Evolutionary conservation across 1,284 basidiomycete species (phyloP), one percentile per base, ranked within the genome.

Genomic region (Anthracocystis panici-leucophaei): DNA sequence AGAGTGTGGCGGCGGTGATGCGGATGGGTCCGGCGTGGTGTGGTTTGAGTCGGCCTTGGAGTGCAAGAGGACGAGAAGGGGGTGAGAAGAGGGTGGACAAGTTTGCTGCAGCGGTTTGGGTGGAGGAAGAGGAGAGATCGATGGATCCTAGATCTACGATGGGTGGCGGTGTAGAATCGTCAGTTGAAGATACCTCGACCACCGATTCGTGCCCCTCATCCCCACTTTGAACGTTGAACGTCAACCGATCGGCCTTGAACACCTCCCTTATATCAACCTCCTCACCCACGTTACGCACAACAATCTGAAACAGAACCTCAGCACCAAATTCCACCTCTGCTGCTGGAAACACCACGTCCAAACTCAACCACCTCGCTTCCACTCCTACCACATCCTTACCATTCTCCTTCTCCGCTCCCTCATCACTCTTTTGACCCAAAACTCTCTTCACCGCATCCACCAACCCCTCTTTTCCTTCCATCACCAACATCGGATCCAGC

Each of bases 291-390:
- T 67, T 73, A 18, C 61, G 57, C 6, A 67, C 33, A 5, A 57
- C 53, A 29, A 67, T 14, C n/a, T 67, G 61, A 38, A 68, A 67
- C n/a, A 57, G 61, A 6, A 61, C 12, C 9, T 45, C 23, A 2
- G 53, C 33, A 4, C 57, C 57, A 16, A 68, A 49, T 2, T 64
- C 61, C 11, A 64, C 70, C 25, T 60, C 56, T 33, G 54, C 52
- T 25, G 31, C 57, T 12, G 60, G 61, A 16, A 67, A 62, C 10
- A 64, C 60, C 6, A 49, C 35, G 3, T 59, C 45, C 1, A 54
- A 35, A 1, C 45, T 16, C 53, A 61, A 23, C 23, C 59, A 60
- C 5, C 31, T 46, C 5, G 57, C 48, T 27, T 33, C 23, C 12
- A 60, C 54, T 20, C 20, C 40, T 18, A 21, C 55, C 7, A 16